Conservation (phyloP, 148 eudicot genomes). For the Spergularia marina region DNA sequence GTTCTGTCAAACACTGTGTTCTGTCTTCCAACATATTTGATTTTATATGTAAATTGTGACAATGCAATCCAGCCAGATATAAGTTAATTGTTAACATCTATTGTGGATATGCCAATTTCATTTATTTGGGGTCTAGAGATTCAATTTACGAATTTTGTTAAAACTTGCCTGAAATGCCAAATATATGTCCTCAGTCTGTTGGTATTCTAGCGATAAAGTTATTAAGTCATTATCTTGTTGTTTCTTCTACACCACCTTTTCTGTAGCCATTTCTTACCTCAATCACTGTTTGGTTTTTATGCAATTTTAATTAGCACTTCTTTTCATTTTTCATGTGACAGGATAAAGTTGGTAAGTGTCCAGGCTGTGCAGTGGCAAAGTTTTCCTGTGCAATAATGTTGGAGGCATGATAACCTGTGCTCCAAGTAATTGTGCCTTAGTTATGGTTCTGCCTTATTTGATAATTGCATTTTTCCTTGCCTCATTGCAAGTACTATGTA, state of each 20-base stretch:
- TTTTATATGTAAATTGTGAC: not conserved
- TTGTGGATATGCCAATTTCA: not conserved
- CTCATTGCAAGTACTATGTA: not conserved
- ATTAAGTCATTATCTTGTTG: not conserved
- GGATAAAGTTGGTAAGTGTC: constrained; percentile 96
- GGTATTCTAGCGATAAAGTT: not conserved
- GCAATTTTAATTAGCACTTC: not conserved
- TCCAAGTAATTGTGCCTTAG: constrained; percentile 26
- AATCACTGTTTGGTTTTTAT: not conserved
- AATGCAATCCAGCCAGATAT: not conserved
- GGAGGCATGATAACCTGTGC: constrained; percentile 27
- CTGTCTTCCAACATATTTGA: not conserved
- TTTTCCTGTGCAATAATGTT: constrained; percentile 23
- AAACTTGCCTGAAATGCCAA: not conserved
- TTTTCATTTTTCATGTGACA: constrained; percentile 37
- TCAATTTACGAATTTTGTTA: not conserved
- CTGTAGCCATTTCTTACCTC: not conserved
- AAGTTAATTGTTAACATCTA: not conserved
- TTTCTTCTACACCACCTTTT: not conserved
- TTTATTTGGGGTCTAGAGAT: not conserved
- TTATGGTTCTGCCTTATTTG: constrained; percentile 4
- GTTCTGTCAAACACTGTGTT: not conserved
- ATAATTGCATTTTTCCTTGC: not conserved
- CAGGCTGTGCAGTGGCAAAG: constrained; percentile 20
- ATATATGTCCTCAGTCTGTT: not conserved